Percentiles rank a stretch among this genome's conserved stretches.
Conservation (phyloP, 2,329 filamentous ascomycete species). For the Trichophyton benhamiae region DNA sequence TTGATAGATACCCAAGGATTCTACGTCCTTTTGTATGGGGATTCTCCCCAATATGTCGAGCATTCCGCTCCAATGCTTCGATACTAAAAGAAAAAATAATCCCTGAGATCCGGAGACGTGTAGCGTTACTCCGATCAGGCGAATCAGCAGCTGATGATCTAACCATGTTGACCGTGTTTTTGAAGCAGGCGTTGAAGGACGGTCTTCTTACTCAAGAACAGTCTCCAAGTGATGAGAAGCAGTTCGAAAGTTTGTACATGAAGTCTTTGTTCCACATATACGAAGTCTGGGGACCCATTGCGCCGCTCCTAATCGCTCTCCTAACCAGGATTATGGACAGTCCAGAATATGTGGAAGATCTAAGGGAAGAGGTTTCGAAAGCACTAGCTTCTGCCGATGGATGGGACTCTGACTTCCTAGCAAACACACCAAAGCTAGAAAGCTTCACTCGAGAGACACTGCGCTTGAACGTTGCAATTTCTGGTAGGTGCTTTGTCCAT, state of each 20-base stretch:
- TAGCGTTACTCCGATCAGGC: not conserved
- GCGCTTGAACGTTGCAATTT: not conserved
- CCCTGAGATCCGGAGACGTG: not conserved
- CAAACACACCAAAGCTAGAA: not conserved
- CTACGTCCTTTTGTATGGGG: not conserved
- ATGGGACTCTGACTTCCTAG: not conserved
- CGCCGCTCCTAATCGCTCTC: not conserved
- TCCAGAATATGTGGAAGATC: not conserved
- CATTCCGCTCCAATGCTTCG: not conserved
- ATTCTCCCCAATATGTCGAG: not conserved
- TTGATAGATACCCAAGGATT: not conserved
- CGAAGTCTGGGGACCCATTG: not conserved
- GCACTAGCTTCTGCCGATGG: not conserved
- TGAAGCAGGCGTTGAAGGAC: not conserved
- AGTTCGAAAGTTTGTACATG: not conserved
- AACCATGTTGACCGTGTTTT: not conserved
- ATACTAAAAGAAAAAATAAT: not conserved
- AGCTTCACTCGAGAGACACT: not conserved
- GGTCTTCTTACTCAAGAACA: not conserved
- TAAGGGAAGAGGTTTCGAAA: not conserved
- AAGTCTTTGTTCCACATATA: not conserved
- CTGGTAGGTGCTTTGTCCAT: not conserved
- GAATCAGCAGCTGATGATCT: not conserved
- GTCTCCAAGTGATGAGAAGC: not conserved
- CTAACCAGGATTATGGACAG: not conserved